Evolutionary conservation across 805 yeast species (phyloP).

Genomic region (Candida pseudofarinosa): DNA sequence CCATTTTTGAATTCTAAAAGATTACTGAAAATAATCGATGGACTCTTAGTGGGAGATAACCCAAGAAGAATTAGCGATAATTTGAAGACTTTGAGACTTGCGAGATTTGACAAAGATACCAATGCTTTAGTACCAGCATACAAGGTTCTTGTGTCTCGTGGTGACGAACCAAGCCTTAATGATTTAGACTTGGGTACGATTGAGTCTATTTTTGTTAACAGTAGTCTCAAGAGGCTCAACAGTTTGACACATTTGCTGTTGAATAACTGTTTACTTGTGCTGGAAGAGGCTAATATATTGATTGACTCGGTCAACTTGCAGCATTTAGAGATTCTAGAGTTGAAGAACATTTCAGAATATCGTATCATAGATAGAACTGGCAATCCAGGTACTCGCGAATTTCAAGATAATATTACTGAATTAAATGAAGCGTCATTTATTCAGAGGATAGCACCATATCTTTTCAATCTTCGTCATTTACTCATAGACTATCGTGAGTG

Average conservation of each 20-base stretch:
- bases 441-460: conserved; percentile 17
- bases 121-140: conserved; percentile 13
- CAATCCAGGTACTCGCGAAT: neutral
- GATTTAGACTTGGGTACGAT: conserved; percentile 11
- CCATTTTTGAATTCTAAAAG: conserved; percentile 29
- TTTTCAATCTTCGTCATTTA: conserved; percentile 22
- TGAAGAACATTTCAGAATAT: conserved; percentile 33
- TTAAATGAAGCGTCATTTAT: conserved; percentile 17
- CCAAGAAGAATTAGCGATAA: conserved; percentile 7
- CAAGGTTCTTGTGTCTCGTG: conserved; percentile 9
- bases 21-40: conserved; percentile 18
- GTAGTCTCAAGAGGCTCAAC: conserved; percentile 11
- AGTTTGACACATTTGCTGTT: conserved; percentile 19
- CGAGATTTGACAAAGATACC: conserved; percentile 16
- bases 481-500: conserved; percentile 41
- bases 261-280: conserved; percentile 19
- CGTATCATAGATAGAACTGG: neutral
- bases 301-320: conserved; percentile 15
- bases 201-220: conserved; percentile 6
- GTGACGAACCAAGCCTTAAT: conserved; percentile 2
- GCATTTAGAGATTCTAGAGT: conserved; percentile 22
- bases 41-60: conserved; percentile 9
- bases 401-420: conserved; percentile 14
- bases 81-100: conserved; percentile 15
- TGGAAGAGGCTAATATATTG: conserved; percentile 18